phyloP scores from a whole-genome alignment of 371 early-diverging fungal genomes.

The Circinella umbellata region DNA sequence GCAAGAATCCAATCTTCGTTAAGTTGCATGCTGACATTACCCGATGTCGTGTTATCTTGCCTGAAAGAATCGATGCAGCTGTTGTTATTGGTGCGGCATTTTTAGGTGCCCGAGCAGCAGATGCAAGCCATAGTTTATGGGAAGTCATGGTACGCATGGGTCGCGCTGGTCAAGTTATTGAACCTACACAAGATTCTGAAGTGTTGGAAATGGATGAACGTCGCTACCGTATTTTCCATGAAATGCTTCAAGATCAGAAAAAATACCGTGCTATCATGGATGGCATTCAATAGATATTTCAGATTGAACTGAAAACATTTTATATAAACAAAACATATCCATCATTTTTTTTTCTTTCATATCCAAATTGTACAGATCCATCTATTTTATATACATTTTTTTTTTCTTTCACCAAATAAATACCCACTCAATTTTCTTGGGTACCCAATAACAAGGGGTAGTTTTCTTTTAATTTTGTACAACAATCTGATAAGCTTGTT shows the following conservation, averaged over 20 bases:
- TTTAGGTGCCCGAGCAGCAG: conserved; percentile 66
- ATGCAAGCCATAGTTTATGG: conserved; percentile 43
- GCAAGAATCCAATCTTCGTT: conserved; percentile 67
- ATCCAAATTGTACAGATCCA: not conserved
- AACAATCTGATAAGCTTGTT: not conserved
- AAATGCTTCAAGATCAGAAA: conserved; percentile 64
- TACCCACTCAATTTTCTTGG: not conserved
- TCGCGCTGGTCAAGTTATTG: conserved; percentile 51
- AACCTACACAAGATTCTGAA: conserved; percentile 46
- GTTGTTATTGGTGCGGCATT: conserved; percentile 78
- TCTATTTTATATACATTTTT: not conserved
- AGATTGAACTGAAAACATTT: not conserved
- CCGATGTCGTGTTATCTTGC: conserved; percentile 59
- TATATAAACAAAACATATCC: too few species aligned
- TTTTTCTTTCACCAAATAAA: not conserved
- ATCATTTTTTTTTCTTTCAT: not conserved
- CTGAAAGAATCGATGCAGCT: conserved; percentile 64
- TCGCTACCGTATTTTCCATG: conserved; percentile 61
- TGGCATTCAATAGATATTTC: conserved; percentile 12
- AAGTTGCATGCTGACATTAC: conserved; percentile 65
- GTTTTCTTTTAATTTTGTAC: not conserved
- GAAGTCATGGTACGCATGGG: conserved; percentile 65
- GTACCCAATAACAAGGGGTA: not conserved
- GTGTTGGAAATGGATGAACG: conserved; percentile 49
- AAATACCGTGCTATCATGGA: conserved; percentile 62